Conservation (phyloP, 2,329 filamentous ascomycete genomes). For the Fusarium pininemorale region DNA sequence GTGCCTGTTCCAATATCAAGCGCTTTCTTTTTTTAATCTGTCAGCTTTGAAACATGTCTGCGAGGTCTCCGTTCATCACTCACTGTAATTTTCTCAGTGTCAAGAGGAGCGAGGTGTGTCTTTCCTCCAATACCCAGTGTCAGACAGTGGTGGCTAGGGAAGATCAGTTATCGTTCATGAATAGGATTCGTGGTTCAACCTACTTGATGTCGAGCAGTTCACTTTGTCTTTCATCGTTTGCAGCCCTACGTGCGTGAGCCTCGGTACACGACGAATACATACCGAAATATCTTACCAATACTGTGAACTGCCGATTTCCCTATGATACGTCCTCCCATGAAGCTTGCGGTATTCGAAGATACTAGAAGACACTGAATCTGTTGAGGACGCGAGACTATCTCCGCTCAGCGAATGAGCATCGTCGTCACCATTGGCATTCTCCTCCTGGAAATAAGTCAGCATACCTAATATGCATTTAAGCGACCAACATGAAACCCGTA, state of each 20-base stretch:
- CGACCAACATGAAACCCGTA: neutral
- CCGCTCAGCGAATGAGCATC: constrained; percentile 3
- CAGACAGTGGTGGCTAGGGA: neutral
- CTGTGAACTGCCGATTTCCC: constrained; percentile 6
- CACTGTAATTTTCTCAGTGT: neutral
- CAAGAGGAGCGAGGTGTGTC: constrained; percentile 9
- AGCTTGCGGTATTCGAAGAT: constrained; percentile 19
- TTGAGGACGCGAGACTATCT: neutral
- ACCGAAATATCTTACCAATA: neutral
- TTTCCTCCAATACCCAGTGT: constrained; percentile 3
- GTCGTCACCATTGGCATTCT: neutral
- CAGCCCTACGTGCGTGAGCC: neutral
- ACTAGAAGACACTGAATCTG: constrained; percentile 5
- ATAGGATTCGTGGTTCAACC: accelerated
- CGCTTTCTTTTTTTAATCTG: neutral
- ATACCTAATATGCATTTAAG: neutral
- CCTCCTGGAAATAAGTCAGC: neutral
- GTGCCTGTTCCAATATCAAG: constrained; percentile 13
- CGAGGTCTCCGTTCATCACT: neutral
- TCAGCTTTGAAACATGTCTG: neutral
- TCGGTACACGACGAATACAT: accelerated
- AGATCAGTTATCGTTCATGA: neutral
- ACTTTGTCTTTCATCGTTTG: constrained; percentile 10
- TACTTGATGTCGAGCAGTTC: constrained; percentile 12
- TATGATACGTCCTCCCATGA: constrained; percentile 15